A percentile compares a stretch with the other conserved stretches of the same genome.
Evolutionary conservation across 306 rosid species (phyloP).

Genomic region (Vigna hirtella): DNA sequence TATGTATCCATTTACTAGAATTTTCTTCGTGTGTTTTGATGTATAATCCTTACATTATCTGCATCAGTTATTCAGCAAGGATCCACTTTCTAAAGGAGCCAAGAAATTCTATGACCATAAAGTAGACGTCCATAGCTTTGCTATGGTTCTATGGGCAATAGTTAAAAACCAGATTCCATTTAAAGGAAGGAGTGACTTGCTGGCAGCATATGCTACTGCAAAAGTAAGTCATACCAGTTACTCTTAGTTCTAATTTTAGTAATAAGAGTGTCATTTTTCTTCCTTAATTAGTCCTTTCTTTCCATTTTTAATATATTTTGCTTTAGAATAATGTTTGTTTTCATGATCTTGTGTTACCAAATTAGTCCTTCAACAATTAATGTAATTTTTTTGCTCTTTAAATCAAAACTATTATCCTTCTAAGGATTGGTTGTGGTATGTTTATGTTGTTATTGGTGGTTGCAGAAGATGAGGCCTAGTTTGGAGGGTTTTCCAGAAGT

Average conservation of each 20-base stretch:
- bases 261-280: neutral
- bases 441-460: neutral
- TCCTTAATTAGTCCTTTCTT: neutral
- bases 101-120: constrained; percentile 66
- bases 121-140: constrained; percentile 73
- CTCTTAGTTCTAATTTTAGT: neutral
- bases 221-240: constrained; percentile 44
- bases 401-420: neutral
- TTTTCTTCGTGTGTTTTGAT: neutral
- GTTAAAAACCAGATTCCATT: constrained; percentile 66
- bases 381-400: neutral
- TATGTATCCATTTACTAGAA: neutral
- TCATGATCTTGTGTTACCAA: neutral
- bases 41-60: neutral
- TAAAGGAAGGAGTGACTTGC: constrained; percentile 49
- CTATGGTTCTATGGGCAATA: constrained; percentile 65
- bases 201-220: constrained; percentile 71
- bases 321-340: neutral
- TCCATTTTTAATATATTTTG: neutral
- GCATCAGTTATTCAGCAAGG: constrained; percentile 54
- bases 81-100: constrained; percentile 57
- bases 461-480: constrained; percentile 62
- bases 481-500: constrained; percentile 55
- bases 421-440: neutral
- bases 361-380: neutral